Percentiles rank a stretch among this genome's conserved stretches.
These are phyloP conservation scores for Diaporthe ilicicola DNA, from an alignment of 2,329 filamentous ascomycete genomes.

Conservation along the genomic window DNA sequence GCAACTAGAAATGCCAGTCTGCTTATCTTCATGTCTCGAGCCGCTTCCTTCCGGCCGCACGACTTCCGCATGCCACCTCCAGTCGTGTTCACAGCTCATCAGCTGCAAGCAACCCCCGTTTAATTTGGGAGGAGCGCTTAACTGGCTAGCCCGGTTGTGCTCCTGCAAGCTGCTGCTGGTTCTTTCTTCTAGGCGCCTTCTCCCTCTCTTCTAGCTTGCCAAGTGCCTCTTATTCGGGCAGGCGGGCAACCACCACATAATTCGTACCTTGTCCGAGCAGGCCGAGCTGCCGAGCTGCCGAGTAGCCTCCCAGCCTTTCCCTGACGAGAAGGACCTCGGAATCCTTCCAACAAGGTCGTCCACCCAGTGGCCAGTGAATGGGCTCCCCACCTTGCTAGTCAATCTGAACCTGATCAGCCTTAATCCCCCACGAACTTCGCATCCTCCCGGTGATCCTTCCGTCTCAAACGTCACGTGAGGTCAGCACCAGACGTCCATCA, in stretches of 20 bases:
- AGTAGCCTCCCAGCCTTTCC: background rate
- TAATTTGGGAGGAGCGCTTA: background rate
- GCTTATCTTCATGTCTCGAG: background rate
- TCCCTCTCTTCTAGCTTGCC: background rate
- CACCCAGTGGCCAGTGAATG: background rate
- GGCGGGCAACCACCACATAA: background rate
- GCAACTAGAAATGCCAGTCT: background rate
- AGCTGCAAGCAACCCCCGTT: background rate
- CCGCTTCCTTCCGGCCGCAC: background rate
- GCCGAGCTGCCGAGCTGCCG: no score
- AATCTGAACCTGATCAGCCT: background rate
- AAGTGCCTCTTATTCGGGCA: background rate
- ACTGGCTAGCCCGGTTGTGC: background rate
- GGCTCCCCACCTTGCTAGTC: background rate
- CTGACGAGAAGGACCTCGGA: background rate
- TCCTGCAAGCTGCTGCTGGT: no score
- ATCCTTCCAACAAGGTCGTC: background rate
- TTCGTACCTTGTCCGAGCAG: background rate
- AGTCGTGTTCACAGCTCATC: background rate
- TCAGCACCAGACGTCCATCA: background rate
- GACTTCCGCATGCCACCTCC: background rate
- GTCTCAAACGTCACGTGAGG: conserved; percentile 2
- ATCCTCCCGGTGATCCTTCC: background rate
- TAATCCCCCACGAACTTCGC: conserved; percentile 1
- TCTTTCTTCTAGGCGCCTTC: conserved; percentile 1